Evolutionary conservation across 768 basidiomycete species (phyloP).

Genomic region (Imleria badia): DNA sequence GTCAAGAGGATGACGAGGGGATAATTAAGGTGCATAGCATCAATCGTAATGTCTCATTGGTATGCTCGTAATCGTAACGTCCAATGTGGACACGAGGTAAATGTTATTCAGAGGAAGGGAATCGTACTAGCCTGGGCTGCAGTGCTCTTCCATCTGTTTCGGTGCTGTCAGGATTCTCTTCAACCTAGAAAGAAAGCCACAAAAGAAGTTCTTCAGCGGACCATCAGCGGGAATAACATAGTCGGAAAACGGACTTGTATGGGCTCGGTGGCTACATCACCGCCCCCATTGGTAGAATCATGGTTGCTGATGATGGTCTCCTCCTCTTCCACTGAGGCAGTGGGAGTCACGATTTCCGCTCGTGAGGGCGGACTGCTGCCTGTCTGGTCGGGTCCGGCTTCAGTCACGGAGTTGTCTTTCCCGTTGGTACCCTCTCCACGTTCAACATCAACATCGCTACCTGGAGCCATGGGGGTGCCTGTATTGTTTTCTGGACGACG

Average conservation of each 20-base stretch:
- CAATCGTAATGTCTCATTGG: background rate
- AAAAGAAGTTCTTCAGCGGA: conserved; percentile 16
- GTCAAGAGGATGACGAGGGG: background rate
- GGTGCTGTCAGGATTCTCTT: background rate
- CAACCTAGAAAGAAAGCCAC: conserved; percentile 13
- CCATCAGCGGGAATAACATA: background rate
- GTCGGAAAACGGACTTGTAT: conserved; percentile 23
- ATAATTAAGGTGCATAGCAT: background rate
- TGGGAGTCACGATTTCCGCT: background rate
- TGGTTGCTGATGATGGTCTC: background rate
- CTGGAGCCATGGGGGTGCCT: background rate
- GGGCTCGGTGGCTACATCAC: background rate
- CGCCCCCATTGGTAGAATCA: background rate
- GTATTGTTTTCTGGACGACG: conserved; percentile 24
- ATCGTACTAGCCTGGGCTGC: conserved; percentile 29
- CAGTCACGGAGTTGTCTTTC: background rate
- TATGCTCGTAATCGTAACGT: background rate
- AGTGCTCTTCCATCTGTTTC: background rate
- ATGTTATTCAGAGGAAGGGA: conserved; percentile 39
- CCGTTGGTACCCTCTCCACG: conserved; percentile 8
- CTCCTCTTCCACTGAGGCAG: background rate
- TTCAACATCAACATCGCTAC: conserved; percentile 19
- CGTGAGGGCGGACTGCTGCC: background rate
- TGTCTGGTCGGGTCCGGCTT: background rate
- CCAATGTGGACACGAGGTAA: conserved; percentile 8